Evolutionary conservation across 768 basidiomycete species (phyloP).

Genomic region (Inosperma sp.): DNA sequence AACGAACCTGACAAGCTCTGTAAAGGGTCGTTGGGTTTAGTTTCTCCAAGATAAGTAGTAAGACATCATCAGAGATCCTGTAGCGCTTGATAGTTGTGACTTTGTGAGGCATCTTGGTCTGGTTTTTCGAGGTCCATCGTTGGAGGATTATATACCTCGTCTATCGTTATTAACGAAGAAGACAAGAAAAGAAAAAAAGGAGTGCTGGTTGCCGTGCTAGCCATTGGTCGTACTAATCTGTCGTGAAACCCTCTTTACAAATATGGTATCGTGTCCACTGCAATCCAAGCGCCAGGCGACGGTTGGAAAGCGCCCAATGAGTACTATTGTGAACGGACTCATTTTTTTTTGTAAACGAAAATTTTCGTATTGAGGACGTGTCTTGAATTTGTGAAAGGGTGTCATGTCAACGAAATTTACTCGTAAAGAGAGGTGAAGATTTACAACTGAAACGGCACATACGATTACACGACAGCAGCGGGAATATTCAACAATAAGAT

Average conservation of each 20-base stretch:
- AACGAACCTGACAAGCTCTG: slow-evolving; percentile 42
- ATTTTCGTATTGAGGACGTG: slow-evolving; percentile 31
- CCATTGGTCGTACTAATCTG: slow-evolving; percentile 36
- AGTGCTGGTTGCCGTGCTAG: slow-evolving; percentile 41
- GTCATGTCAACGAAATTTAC: slow-evolving; percentile 53
- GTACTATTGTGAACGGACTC: slow-evolving; percentile 45
- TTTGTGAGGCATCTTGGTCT: slow-evolving; percentile 45
- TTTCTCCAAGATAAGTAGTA: slow-evolving; percentile 45
- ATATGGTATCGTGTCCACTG: slow-evolving; percentile 42
- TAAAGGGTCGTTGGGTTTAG: slow-evolving; percentile 47
- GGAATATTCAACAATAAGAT: slow-evolving; percentile 47
- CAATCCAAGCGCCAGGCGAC: slow-evolving; percentile 39
- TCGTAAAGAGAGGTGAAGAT: slow-evolving; percentile 35
- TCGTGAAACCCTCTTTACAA: slow-evolving; percentile 37
- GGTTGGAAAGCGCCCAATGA: slow-evolving; percentile 41
- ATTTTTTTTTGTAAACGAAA: slow-evolving; percentile 47
- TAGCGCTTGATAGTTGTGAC: slow-evolving; percentile 40
- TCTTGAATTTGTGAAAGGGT: slow-evolving; percentile 42
- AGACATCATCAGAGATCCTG: slow-evolving; percentile 50
- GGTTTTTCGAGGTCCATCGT: slow-evolving; percentile 27
- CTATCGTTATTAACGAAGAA: slow-evolving; percentile 32
- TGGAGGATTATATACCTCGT: slow-evolving; percentile 48
- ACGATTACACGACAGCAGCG: slow-evolving; percentile 32
- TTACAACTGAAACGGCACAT: slow-evolving; percentile 34
- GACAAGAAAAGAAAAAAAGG: slow-evolving; percentile 41